Percentiles rank a stretch among this genome's conserved stretches.
Conservation (phyloP, 1,284 basidiomycete species). For the Cryptococcus sp. region DNA sequence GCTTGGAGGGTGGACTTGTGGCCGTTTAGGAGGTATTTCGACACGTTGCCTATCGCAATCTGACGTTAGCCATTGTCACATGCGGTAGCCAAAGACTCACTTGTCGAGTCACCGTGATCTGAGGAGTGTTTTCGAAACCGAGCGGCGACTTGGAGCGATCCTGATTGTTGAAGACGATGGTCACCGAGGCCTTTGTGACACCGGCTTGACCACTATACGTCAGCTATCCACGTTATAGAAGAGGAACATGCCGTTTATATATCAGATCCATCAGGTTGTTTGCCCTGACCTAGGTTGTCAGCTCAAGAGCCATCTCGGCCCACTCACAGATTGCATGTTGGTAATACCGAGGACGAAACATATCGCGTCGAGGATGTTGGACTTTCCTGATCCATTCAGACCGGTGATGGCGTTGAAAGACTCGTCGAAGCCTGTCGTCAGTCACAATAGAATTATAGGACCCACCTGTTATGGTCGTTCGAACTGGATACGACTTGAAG, state of each 20-base stretch:
- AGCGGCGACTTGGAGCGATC: slow-evolving; percentile 80
- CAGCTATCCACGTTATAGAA: slow-evolving; percentile 3
- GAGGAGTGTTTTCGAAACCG: slow-evolving; percentile 73
- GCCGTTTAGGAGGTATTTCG: slow-evolving; percentile 96
- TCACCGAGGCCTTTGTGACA: slow-evolving; percentile 94
- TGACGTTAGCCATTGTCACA: too few species aligned
- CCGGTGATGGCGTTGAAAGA: slow-evolving; percentile 98
- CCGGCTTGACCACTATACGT: slow-evolving; percentile 86
- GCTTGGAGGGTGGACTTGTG: slow-evolving; percentile 86
- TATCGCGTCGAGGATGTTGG: slow-evolving; percentile 96
- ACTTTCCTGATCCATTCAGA: slow-evolving; percentile 84
- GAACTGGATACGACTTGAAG: slow-evolving; percentile 94
- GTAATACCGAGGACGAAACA: slow-evolving; percentile 96
- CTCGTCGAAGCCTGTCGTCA: slow-evolving; percentile 69
- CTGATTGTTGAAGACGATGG: slow-evolving; percentile 99
- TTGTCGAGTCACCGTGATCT: slow-evolving; percentile 96
- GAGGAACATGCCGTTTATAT: slow-evolving; percentile 40
- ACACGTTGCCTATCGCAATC: slow-evolving; percentile 87
- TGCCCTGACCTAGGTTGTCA: slow-evolving; percentile 72
- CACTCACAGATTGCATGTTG: slow-evolving; percentile 72
- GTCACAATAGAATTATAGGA: neutral
- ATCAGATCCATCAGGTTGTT: slow-evolving; percentile 96
- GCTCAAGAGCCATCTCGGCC: slow-evolving; percentile 1
- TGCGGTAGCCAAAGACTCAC: too few species aligned
- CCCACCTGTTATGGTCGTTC: slow-evolving; percentile 72